These are phyloP conservation scores for Leccinum longicurvipes DNA, from an alignment of 768 basidiomycete species.

Conservation along the genomic window DNA sequence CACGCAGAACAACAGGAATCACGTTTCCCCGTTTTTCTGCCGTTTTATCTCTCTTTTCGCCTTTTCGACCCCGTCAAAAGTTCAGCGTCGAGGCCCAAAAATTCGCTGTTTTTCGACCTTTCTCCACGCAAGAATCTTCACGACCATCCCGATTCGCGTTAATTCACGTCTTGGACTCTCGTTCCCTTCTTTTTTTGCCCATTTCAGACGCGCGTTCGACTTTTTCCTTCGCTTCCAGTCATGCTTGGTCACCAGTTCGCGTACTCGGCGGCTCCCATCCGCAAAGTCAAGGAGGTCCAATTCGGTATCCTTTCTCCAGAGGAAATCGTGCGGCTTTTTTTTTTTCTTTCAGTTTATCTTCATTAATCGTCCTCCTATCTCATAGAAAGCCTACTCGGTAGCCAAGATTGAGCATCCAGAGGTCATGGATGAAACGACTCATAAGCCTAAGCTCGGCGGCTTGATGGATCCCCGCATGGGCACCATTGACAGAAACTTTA, in stretches of 20 bases:
- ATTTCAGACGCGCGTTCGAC: constrained; percentile 17
- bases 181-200: constrained; percentile 1
- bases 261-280: constrained; percentile 89
- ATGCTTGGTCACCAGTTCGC: constrained; percentile 92
- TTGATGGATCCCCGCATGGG: constrained; percentile 99
- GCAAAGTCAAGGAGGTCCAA: constrained; percentile 96
- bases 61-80: constrained; percentile 3
- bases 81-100: constrained; percentile 17
- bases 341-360: neutral
- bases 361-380: constrained; percentile 16
- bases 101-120: constrained; percentile 16
- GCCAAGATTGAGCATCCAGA: constrained; percentile 98
- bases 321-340: constrained; percentile 70
- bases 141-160: constrained; percentile 22
- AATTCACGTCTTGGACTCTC: constrained; percentile 21
- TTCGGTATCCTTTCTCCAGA: constrained; percentile 98
- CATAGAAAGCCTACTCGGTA: constrained; percentile 96
- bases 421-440: constrained; percentile 93
- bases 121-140: neutral
- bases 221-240: constrained; percentile 18
- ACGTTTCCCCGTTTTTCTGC: constrained; percentile 9
- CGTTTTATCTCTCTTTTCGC: constrained; percentile 9
- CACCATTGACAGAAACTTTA: constrained; percentile 95
- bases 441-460: constrained; percentile 88
- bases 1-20: neutral